Base-by-base conservation (phyloP, 2,329 filamentous ascomycete genomes). In the Zymoseptoria pseudotritici region DNA sequence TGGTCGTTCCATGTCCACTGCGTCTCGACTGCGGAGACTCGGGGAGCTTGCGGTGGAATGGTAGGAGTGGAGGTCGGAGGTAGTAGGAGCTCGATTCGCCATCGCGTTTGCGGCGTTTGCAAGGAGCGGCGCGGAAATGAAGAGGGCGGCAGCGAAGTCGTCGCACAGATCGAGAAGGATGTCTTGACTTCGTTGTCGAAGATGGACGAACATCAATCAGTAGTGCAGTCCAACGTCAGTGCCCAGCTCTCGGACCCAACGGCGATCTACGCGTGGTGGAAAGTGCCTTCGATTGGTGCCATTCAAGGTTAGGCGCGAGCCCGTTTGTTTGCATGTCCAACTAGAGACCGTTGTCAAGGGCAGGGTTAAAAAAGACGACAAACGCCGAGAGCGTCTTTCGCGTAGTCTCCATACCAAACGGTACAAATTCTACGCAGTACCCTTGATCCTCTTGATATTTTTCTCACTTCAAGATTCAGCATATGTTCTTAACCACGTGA, bases 11-110 rank as follows among this genome's bases (percentile, higher is more conserved):
- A 73, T 63, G 63, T 64, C 53, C 10, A 29, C 8, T 67, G 66
- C 69, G 71, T 72, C 63, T 53, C 73, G 67, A 24, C 76, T 76
- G 63, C 78, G 74, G 67, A 80, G 67, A 57, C 76, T 78, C 54
- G 76, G 76, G 58, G 76, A 71, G 57, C 76, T 79, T 21, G 78
- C 77, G 26, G 74, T 70, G 53, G 64, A 68, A 55, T 71, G 69
- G 55, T 67, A 65, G 56, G 53, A 52, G 53, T 46, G 36, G 2
- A 64, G 20, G 53, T 67, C 63, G n/a, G 61, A 58, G 29, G 62
- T 63, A 19, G 66, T 63, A 31, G 63, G 50, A 13, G 64, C 58
- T 51, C 58, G 59, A 55, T 11, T 46, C 36, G 36, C 36, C 36
- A 46, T 46, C 13, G 13, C 36, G 3, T 13, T 46, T 46, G 36